Conservation (phyloP, 805 yeast species). For the Pichia eremophila region DNA sequence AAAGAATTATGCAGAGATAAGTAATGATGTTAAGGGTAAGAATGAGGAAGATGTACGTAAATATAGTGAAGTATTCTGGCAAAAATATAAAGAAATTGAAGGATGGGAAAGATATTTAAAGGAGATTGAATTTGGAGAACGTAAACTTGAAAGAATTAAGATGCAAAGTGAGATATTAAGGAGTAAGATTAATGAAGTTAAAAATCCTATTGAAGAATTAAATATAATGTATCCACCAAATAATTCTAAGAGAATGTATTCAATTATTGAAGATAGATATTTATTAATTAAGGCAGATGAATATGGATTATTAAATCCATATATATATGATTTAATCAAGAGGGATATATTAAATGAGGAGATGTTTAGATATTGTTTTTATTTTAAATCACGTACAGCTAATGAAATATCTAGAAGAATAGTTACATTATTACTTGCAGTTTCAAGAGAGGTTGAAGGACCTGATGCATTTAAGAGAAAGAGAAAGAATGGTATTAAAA, state of each 20-base stretch:
- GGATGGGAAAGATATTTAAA: conserved; percentile 62
- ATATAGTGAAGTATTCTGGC: conserved; percentile 60
- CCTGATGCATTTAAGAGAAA: conserved; percentile 46
- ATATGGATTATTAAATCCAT: conserved; percentile 52
- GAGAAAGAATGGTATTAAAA: conserved; percentile 14
- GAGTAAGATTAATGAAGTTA: conserved; percentile 41
- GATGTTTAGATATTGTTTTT: conserved; percentile 66
- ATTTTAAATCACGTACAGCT: conserved; percentile 57
- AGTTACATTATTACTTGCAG: conserved; percentile 55
- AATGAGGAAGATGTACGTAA: conserved; percentile 47
- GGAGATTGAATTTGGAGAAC: conserved; percentile 69
- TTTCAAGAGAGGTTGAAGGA: conserved; percentile 62
- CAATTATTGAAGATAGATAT: conserved; percentile 62
- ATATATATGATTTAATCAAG: conserved; percentile 54
- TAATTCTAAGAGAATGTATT: conserved; percentile 66
- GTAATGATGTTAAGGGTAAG: conserved; percentile 48
- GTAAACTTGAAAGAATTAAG: conserved; percentile 45
- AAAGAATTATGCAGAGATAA: conserved; percentile 37
- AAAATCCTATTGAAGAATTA: conserved; percentile 56
- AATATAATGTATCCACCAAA: conserved; percentile 72
- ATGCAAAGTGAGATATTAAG: conserved; percentile 49
- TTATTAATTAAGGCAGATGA: conserved; percentile 52
- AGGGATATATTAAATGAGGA: conserved; percentile 53
- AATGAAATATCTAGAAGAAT: conserved; percentile 66
- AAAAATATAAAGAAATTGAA: conserved; percentile 46